A percentile compares a stretch with the other conserved stretches of the same genome.
phyloP scores from a whole-genome alignment of 495 filamentous ascomycete genomes.

The Beverwykella pulmonaria region DNA sequence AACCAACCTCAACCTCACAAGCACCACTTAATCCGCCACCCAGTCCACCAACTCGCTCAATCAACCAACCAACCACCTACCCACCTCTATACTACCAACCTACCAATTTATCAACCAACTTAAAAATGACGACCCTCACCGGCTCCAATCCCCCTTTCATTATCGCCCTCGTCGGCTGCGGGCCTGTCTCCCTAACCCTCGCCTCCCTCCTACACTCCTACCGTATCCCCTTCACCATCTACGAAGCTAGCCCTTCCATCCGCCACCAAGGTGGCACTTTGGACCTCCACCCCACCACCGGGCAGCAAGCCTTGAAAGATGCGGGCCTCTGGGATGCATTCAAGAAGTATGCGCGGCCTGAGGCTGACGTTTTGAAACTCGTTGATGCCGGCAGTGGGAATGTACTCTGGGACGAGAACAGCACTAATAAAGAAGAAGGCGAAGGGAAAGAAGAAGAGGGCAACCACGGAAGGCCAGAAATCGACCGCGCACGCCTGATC shows the following conservation, averaged over 20 bases:
- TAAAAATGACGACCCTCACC: neutral
- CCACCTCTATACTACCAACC: no score
- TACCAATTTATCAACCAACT: no score
- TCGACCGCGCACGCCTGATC: slow-evolving; percentile 14
- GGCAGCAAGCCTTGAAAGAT: slow-evolving; percentile 16
- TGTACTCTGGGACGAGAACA: slow-evolving; percentile 18
- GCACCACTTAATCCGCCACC: no score
- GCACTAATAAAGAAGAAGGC: slow-evolving; percentile 1
- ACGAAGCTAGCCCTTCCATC: slow-evolving; percentile 9
- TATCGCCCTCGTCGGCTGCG: slow-evolving; percentile 29
- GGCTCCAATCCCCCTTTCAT: slow-evolving; percentile 2
- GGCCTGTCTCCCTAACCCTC: slow-evolving; percentile 26
- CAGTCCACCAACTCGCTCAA: no score
- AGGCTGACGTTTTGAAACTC: slow-evolving; percentile 17
- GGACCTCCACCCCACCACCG: slow-evolving; percentile 21
- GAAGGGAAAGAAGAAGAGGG: neutral
- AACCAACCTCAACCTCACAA: no score
- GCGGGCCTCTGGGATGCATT: slow-evolving; percentile 20
- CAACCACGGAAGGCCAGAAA: slow-evolving; percentile 13
- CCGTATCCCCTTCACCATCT: slow-evolving; percentile 21
- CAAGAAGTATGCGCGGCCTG: slow-evolving; percentile 16
- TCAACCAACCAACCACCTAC: no score
- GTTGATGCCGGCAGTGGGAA: slow-evolving; percentile 1
- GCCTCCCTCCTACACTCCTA: slow-evolving; percentile 24
- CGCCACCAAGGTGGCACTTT: slow-evolving; percentile 20